phyloP scores from a whole-genome alignment of 1,284 basidiomycete genomes.

The Melanopsichium pennsylvanicum region DNA sequence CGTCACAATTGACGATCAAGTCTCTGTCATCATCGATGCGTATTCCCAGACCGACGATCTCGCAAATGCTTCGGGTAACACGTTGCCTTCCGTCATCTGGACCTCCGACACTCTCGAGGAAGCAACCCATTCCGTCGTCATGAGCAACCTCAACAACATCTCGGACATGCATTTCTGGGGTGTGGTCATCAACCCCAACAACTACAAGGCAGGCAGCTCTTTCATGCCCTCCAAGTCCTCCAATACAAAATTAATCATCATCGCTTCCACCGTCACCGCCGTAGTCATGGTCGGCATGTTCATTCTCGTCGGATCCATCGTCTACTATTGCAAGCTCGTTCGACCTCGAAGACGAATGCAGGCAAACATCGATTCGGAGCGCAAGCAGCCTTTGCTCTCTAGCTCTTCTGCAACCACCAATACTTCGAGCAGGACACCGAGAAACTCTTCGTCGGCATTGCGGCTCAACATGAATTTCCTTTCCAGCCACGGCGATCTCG shows the following conservation, averaged over 20 bases:
- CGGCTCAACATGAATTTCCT: constrained; percentile 32
- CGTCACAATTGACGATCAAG: constrained; percentile 22
- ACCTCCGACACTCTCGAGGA: constrained; percentile 26
- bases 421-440: constrained; percentile 2
- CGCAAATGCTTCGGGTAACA: constrained; percentile 7
- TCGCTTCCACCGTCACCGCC: constrained; percentile 30
- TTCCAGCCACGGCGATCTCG: constrained; percentile 26
- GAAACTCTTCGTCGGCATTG: constrained; percentile 7
- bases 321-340: constrained; percentile 36
- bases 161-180: constrained; percentile 39
- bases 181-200: constrained; percentile 41
- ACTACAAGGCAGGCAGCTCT: constrained; percentile 30
- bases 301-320: constrained; percentile 18
- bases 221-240: constrained; percentile 10
- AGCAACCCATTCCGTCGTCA: constrained; percentile 28
- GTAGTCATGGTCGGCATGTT: constrained; percentile 34
- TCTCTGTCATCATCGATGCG: constrained; percentile 28
- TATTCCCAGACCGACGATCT: constrained; percentile 21
- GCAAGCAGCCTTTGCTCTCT: constrained; percentile 11
- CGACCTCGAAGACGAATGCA: constrained; percentile 14
- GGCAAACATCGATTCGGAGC: constrained; percentile 13
- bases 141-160: constrained; percentile 29
- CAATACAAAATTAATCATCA: constrained; percentile 32
- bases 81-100: constrained; percentile 31
- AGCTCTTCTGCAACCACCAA: background rate